phyloP scores from a whole-genome alignment of 768 basidiomycete genomes.

The Pleurotus giganteus region DNA sequence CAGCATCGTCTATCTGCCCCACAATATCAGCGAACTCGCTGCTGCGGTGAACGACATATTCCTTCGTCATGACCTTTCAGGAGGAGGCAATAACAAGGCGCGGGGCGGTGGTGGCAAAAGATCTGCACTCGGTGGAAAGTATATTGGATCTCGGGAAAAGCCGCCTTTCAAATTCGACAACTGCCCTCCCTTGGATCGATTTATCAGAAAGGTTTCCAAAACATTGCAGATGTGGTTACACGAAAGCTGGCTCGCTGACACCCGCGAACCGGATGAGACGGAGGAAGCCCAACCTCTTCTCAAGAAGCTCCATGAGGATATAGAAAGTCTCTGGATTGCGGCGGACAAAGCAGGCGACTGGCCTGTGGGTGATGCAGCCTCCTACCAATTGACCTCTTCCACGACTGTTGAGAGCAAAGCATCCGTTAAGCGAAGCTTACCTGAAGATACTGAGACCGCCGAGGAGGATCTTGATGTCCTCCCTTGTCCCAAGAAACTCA shows the following conservation, averaged over 20 bases:
- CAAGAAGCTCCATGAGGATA: too few relatives aligned
- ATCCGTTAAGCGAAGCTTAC: too few relatives aligned
- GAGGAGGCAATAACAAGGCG: too few relatives aligned
- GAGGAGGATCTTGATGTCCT: too few relatives aligned
- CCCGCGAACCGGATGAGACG: not conserved
- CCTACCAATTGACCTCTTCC: too few relatives aligned
- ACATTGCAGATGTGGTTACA: not conserved
- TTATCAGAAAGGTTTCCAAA: not conserved
- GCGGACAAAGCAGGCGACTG: too few relatives aligned
- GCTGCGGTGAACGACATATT: not conserved
- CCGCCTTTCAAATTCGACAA: not conserved
- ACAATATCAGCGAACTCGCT: not conserved
- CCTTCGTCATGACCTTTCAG: not conserved
- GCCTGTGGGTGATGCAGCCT: too few relatives aligned
- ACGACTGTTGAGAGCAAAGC: too few relatives aligned
- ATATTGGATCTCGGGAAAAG: not conserved
- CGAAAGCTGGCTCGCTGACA: not conserved
- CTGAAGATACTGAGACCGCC: too few relatives aligned
- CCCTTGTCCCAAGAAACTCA: too few relatives aligned
- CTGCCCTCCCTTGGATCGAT: not conserved
- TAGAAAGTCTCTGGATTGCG: too few relatives aligned
- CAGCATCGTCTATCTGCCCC: constrained; percentile 7
- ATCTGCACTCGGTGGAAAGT: not conserved
- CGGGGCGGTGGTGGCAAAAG: not conserved
- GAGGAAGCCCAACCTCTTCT: too few relatives aligned